Evolutionary conservation across 2,329 filamentous ascomycete species (phyloP), one percentile per base, ranked within the genome.

Genomic region (Xylariales sp.): DNA sequence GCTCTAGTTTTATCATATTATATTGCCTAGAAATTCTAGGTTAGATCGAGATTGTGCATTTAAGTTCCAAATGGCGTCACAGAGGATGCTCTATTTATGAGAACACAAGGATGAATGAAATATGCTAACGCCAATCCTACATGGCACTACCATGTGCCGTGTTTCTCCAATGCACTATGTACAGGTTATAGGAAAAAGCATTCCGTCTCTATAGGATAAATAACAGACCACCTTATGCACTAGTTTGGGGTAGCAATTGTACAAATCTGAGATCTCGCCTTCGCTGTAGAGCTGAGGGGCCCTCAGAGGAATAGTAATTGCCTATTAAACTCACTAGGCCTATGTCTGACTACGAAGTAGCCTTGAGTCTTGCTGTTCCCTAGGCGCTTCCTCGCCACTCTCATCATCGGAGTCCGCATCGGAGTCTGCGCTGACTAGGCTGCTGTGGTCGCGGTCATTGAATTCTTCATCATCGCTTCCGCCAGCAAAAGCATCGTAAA

Each of bases 401-500:
- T 75, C 73, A 23, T 73, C 69, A 49, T 71, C 43, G 12, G 54
- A 69, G n/a, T 67, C 68, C 32, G 73, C 75, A 49, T 71, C 43
- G 12, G 54, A 69, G n/a, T 67, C 68, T 34, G 73, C 75, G 23
- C 85, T 77, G 46, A 82, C 82, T 58, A 88, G 80, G 49, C 73
- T 74, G 18, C 69, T 67, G 48, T 72, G 72, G 12, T 74, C 73
- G 16, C 81, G 79, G 32, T 91, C 90, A 63, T 70, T 62, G 28
- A 64, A 62, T 46, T 93, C 91, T 65, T 96, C 94, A 65, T 95
- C 95, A 30, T 87, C 86, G 68, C 87, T 89, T 60, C 94, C 95
- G 16, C 93, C 94, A 0, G 96, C 96, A 84, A 99, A 99, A 4
- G 96, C 96, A 83, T 99, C 96, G 79, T 99, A 99, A 52, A 99